Conservation (phyloP, 2,329 filamentous ascomycete genomes). For the Cytospora piceae region DNA sequence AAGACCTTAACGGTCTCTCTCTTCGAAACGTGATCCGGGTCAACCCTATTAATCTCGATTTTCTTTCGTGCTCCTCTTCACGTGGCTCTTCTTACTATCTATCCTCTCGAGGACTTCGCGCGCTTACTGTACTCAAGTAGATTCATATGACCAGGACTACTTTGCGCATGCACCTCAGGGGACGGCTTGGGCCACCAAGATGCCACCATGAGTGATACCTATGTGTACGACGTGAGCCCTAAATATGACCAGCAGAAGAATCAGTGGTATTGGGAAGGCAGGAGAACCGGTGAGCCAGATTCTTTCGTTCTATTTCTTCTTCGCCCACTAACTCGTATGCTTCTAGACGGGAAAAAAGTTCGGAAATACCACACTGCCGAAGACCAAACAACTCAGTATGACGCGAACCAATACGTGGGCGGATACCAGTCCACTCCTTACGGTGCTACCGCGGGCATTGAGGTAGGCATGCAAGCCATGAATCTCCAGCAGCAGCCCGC, state of each 20-base stretch:
- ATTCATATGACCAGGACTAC: slow-evolving; percentile 5
- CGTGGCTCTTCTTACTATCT: neutral
- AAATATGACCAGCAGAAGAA: slow-evolving; percentile 17
- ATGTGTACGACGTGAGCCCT: slow-evolving; percentile 13
- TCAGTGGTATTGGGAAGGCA: slow-evolving; percentile 22
- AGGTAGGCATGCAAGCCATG: slow-evolving; percentile 17
- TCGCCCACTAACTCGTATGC: neutral
- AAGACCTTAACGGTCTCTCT: slow-evolving; percentile 4
- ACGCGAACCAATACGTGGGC: neutral
- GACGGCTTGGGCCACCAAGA: slow-evolving; percentile 12
- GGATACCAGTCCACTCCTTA: slow-evolving; percentile 5
- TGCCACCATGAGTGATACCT: slow-evolving; percentile 19
- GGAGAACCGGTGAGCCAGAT: slow-evolving; percentile 16
- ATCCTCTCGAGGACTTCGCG: neutral
- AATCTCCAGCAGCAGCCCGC: slow-evolving; percentile 15
- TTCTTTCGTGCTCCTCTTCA: neutral
- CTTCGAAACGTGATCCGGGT: slow-evolving; percentile 6
- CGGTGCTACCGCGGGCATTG: slow-evolving; percentile 7
- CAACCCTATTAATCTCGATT: slow-evolving; percentile 7
- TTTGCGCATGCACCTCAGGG: slow-evolving; percentile 2
- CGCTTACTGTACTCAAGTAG: neutral
- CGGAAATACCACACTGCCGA: slow-evolving; percentile 14
- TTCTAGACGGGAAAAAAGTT: slow-evolving; percentile 5
- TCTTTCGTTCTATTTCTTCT: neutral
- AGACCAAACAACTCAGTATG: slow-evolving; percentile 5